Evolutionary conservation across 1,284 basidiomycete genomes (phyloP), one percentile per base, ranked within the genome.

Genomic region (Calocybe gambosa): DNA sequence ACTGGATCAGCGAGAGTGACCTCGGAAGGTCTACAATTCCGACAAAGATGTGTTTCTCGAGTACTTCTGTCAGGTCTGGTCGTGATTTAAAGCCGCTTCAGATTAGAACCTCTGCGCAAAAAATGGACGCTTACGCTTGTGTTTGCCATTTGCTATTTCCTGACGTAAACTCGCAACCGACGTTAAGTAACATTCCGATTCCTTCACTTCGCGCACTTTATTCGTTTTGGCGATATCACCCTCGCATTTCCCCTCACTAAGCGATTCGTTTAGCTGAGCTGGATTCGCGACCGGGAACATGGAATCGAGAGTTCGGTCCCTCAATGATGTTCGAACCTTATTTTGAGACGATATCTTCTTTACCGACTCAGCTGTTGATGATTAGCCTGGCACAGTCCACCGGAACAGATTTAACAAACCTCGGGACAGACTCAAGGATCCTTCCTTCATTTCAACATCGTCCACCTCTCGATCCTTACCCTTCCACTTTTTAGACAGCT

Each of bases 1-100:
- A 81, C 62, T 99, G 96, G 0, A 99, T 71, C 23, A 98, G 68
- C 1, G 92, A 89, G 1, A 93, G 69, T 50, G 82, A 85, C 31
- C 79, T 75, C 15, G 76, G 64, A 6, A 85, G 63, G 61, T 97
- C 93, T 3, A 94, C 91, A 19, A 98, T 82, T 1, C 95, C 95
- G 26, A 99, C 93, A 60, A 96, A 97, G 0, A 82, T 88, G 58
- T 97, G 92, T 37, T 90, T 85, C 52, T 84, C 77, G 28, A 99
- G 61, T 31, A 98, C 86, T 54, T 93, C 89, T 0, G 80, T 80
- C 13, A 97, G 69, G 33, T 82, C 93, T 94, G 43, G 6, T 34
- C 31, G 19, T 58, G 26, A 45, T 23, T 37, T 33, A 23, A 7
- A 4, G 21, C 35, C 8, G 15, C 35, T 3, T 7, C 35, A 16